Evolutionary conservation across 1,284 basidiomycete species (phyloP).

Genomic region (Irpex lacteus): DNA sequence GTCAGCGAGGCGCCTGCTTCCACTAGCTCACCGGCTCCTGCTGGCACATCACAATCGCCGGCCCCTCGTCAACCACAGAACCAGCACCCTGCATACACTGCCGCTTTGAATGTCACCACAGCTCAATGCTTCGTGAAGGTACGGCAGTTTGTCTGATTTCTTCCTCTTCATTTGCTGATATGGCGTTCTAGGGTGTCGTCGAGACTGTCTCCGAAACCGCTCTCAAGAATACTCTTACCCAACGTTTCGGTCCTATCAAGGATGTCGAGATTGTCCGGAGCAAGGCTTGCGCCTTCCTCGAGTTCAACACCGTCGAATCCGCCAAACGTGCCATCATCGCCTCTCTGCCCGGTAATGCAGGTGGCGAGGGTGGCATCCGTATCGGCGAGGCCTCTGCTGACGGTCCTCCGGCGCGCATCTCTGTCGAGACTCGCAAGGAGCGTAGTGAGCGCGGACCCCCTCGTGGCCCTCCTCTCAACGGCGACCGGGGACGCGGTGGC

Average conservation of each 20-base stretch:
- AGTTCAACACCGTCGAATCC: conserved; percentile 77
- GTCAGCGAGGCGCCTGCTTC: conserved; percentile 60
- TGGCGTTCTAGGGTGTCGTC: conserved; percentile 55
- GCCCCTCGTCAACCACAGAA: conserved; percentile 32
- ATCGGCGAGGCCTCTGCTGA: conserved; percentile 54
- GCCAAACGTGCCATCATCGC: conserved; percentile 84
- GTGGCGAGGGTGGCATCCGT: conserved; percentile 88
- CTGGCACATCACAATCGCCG: conserved; percentile 50
- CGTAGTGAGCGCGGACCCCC: conserved; percentile 66
- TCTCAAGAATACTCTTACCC: conserved; percentile 57
- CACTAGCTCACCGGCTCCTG: conserved; percentile 41
- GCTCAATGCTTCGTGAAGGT: conserved; percentile 90
- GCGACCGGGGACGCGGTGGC: conserved; percentile 33
- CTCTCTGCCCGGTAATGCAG: conserved; percentile 60
- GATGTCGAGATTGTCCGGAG: conserved; percentile 85
- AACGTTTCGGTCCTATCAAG: conserved; percentile 84
- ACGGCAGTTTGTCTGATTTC: conserved; percentile 19
- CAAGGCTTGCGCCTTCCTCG: conserved; percentile 95
- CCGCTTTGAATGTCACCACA: conserved; percentile 62
- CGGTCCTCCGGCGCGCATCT: conserved; percentile 55
- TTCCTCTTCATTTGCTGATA: conserved; percentile 7
- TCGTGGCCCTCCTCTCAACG: conserved; percentile 32
- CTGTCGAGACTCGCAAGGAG: conserved; percentile 89
- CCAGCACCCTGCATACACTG: conserved; percentile 48
- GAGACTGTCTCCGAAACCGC: conserved; percentile 67